phyloP scores from a whole-genome alignment of 2,329 filamentous ascomycete species.

The Xylaria sp. region DNA sequence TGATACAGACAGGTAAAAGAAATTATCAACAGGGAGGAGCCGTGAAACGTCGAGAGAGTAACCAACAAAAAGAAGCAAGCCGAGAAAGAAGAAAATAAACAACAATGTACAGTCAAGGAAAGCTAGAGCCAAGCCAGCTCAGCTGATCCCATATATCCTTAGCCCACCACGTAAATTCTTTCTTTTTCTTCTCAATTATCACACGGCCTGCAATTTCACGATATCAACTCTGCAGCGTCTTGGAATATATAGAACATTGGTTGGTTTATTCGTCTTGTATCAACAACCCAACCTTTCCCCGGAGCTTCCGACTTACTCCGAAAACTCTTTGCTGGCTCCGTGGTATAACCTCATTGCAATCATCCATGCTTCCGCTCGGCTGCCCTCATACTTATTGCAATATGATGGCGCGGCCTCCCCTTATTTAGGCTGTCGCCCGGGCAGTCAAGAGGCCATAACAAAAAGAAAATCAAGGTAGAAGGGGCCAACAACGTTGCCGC shows the following conservation, averaged over 20 bases:
- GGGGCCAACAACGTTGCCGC: slow-evolving; percentile 27
- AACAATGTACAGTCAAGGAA: background rate
- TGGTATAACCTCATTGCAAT: slow-evolving; percentile 26
- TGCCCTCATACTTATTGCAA: slow-evolving; percentile 16
- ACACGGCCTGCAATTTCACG: background rate
- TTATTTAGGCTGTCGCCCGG: slow-evolving; percentile 24
- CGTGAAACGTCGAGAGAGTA: no score
- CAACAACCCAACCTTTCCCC: slow-evolving; percentile 21
- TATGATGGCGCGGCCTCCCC: slow-evolving; percentile 17
- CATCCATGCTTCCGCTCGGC: slow-evolving; percentile 18
- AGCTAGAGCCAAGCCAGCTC: background rate
- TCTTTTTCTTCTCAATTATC: no score
- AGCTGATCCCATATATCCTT: no score
- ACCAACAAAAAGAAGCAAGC: no score
- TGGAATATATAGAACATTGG: slow-evolving; percentile 20
- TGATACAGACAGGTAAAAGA: no score
- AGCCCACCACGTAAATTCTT: no score
- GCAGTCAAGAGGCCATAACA: slow-evolving; percentile 26
- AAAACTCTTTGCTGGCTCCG: slow-evolving; percentile 12
- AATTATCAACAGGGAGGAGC: no score
- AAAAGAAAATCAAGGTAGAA: slow-evolving; percentile 28
- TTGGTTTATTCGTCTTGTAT: slow-evolving; percentile 23
- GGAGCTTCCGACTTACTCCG: slow-evolving; percentile 14
- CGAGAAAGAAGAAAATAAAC: no score
- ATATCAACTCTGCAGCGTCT: background rate